Conservation (phyloP, 2,329 filamentous ascomycete species). For the Microdochium bolleyi region DNA sequence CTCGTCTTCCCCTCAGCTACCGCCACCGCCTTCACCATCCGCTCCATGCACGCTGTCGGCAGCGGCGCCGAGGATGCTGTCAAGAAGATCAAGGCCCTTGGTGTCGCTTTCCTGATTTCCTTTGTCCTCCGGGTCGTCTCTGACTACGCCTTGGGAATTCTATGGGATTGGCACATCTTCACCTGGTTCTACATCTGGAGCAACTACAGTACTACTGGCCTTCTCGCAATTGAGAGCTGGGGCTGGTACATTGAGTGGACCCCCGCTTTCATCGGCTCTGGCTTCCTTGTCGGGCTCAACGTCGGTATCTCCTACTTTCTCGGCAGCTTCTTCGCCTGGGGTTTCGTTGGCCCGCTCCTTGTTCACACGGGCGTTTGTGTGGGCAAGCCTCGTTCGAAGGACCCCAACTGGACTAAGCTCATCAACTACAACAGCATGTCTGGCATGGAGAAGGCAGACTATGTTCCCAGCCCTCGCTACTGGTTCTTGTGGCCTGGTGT, state of each 20-base stretch:
- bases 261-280: constrained; percentile 49
- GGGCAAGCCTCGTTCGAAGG: constrained; percentile 22
- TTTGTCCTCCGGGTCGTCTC: constrained; percentile 46
- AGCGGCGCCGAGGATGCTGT: constrained; percentile 43
- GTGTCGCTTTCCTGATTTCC: constrained; percentile 39
- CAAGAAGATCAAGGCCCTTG: constrained; percentile 48
- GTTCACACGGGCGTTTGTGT: constrained; percentile 43
- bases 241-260: constrained; percentile 51
- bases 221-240: constrained; percentile 49
- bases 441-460: constrained; percentile 1
- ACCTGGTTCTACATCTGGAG: constrained; percentile 48
- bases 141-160: constrained; percentile 50
- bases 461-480: constrained; percentile 5
- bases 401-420: constrained; percentile 32
- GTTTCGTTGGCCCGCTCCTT: constrained; percentile 46
- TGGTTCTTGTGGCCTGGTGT: constrained; percentile 8
- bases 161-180: constrained; percentile 45
- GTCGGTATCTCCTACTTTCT: constrained; percentile 48
- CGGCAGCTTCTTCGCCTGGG: constrained; percentile 48
- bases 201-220: constrained; percentile 37
- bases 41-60: constrained; percentile 51
- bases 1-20: constrained; percentile 53
- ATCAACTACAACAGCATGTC: constrained; percentile 1
- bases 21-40: constrained; percentile 53
- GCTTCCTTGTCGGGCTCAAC: constrained; percentile 52